These are phyloP conservation scores for Friedmanniomyces simplex DNA, from an alignment of 495 filamentous ascomycete genomes.

Conservation along the genomic window DNA sequence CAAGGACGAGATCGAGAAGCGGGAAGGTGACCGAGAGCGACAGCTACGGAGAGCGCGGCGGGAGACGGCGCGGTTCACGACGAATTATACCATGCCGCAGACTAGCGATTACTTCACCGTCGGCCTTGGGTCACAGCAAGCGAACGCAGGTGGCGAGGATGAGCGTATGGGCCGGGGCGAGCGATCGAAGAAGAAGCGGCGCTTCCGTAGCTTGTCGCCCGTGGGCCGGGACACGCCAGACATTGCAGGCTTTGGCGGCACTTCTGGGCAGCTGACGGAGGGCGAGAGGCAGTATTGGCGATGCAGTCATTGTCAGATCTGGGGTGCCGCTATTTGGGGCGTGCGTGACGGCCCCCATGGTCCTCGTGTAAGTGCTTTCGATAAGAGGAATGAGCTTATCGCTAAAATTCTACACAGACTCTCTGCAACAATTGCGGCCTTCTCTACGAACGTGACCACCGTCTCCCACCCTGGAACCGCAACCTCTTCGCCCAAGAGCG, in stretches of 20 bases:
- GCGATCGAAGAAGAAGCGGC: constrained; percentile 83
- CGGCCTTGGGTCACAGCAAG: constrained; percentile 12
- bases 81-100: constrained; percentile 64
- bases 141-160: constrained; percentile 36
- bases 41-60: constrained; percentile 77
- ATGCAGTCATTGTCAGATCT: constrained; percentile 80
- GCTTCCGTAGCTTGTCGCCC: constrained; percentile 64
- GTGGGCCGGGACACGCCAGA: constrained; percentile 13
- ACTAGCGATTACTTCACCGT: constrained; percentile 30
- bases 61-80: constrained; percentile 88
- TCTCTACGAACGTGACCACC: constrained; percentile 74
- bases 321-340: constrained; percentile 86
- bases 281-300: constrained; percentile 76
- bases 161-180: constrained; percentile 74
- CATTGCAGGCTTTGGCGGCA: constrained; percentile 38
- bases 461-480: constrained; percentile 72
- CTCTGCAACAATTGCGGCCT: constrained; percentile 93
- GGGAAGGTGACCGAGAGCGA: constrained; percentile 87
- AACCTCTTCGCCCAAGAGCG: constrained; percentile 41
- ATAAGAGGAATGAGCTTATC: constrained; percentile 53
- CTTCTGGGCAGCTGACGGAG: constrained; percentile 18
- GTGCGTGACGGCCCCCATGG: constrained; percentile 85
- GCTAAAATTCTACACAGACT: constrained; percentile 57
- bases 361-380: constrained; percentile 63
- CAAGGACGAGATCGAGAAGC: constrained; percentile 96